phyloP scores from a whole-genome alignment of 23 red algal species.

The Cyanidiococcus yangmingshanensis region DNA sequence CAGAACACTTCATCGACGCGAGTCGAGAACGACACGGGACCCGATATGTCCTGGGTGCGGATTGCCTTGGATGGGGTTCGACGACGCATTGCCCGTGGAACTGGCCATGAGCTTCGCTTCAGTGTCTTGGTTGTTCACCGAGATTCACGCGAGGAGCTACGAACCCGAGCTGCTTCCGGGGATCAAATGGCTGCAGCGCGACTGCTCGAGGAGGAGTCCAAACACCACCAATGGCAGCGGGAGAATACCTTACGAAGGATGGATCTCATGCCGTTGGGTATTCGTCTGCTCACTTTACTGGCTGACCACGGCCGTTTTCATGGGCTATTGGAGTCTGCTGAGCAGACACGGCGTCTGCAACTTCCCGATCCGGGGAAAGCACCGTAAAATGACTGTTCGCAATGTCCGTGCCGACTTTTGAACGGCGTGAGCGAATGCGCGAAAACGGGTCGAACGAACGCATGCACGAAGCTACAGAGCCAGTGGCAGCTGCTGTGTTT shows the following conservation, averaged over 20 bases:
- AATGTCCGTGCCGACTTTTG: too few relatives aligned
- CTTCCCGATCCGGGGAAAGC: too few relatives aligned
- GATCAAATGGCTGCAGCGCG: neutral
- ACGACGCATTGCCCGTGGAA: conserved; percentile 43
- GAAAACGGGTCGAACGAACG: too few relatives aligned
- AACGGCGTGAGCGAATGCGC: too few relatives aligned
- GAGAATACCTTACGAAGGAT: neutral
- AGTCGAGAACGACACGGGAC: neutral
- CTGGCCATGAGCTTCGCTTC: conserved; percentile 62
- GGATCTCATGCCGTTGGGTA: neutral
- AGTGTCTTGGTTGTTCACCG: conserved; percentile 69
- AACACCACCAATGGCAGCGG: neutral
- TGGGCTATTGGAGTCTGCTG: neutral
- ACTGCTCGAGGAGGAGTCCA: neutral
- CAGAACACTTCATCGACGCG: too few relatives aligned
- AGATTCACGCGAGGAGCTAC: conserved; percentile 26
- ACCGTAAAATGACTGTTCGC: too few relatives aligned
- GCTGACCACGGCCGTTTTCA: neutral
- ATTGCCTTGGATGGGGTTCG: conserved; percentile 49
- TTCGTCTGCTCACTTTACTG: neutral
- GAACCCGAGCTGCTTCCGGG: neutral
- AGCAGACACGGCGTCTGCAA: neutral
- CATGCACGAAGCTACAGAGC: too few relatives aligned
- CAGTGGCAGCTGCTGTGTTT: too few relatives aligned
- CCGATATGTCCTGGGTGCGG: conserved; percentile 32